phyloP scores from a whole-genome alignment of 2,329 filamentous ascomycete genomes.

The Boeremia exigua region DNA sequence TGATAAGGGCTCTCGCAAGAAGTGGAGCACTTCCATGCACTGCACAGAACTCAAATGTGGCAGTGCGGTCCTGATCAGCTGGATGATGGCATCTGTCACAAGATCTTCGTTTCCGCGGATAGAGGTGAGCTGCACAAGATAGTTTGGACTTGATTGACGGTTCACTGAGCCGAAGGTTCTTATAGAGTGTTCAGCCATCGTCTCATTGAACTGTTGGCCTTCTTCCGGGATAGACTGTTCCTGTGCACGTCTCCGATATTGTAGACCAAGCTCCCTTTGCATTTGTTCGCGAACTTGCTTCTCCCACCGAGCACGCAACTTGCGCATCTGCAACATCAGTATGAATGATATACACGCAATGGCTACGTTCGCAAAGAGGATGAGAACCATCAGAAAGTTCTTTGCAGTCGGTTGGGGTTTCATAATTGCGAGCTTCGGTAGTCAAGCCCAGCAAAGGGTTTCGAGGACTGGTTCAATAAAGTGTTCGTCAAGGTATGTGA shows the following conservation, averaged over 20 bases:
- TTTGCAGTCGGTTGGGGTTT: neutral
- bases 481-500: neutral
- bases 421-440: neutral
- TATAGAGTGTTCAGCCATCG: neutral
- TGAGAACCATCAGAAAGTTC: neutral
- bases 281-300: neutral
- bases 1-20: neutral
- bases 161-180: neutral
- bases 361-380: neutral
- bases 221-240: too few relatives aligned
- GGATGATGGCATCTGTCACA: neutral
- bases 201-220: too few relatives aligned
- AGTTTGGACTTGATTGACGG: neutral
- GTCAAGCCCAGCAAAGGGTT: neutral
- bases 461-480: neutral
- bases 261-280: too few relatives aligned
- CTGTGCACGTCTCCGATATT: too few relatives aligned
- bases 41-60: neutral
- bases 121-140: neutral
- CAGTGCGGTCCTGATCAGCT: neutral
- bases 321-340: neutral
- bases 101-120: neutral
- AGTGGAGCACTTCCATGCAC: neutral
- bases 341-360: neutral
- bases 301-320: neutral